Base-by-base conservation (phyloP, 176 grass and related monocot genomes). In the Cenchrus purpureus region DNA sequence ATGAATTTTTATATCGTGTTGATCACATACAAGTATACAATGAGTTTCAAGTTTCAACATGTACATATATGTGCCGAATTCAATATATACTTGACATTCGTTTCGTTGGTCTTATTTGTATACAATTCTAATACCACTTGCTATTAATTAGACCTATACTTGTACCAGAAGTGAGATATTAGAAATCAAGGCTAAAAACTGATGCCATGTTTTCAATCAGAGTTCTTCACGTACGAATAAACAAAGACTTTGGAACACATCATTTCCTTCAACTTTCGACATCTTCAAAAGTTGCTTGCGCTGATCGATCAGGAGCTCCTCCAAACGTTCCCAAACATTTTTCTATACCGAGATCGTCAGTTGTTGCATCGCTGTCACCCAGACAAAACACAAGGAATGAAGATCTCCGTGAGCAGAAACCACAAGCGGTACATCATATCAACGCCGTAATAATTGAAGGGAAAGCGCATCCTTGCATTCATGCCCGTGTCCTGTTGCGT, bases 341-440 rank as follows among this genome's bases (percentile, higher is more conserved):
- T 89, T 69, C 69, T 80, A 89, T 20, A 73, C 9, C 17, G 61
- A 65, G 61, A 65, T 73, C 58, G 40, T 79, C 65, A 82, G 74
- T 58, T 90, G 51, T 74, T 79, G 51, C 83, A 78, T 86, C 68
- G 31, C 88, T 34, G 73, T 90, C 84, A 82, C 55, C 56, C 60
- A 82, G 50, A 56, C 73, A 86, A 46, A 61, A 1, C 2, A 19
- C 17, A 43, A 44, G 6, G 16, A 28, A 12, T 68, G 46, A 51
- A 51, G 45, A 68, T 57, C 77, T 90, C 60, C 40, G 56, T 67
- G 79, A 78, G 77, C 79, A 73, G 57, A 60, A 66, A 79, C 50
- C 50, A 44, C 59, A 45, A 0, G 45, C 70, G 77, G 63, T 15
- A 15, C 73, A 82, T 71, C 88, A 66, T 65, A 82, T 90, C 84